Conservation (phyloP, 257 asterid species). For the Oldenlandia corymbosa region DNA sequence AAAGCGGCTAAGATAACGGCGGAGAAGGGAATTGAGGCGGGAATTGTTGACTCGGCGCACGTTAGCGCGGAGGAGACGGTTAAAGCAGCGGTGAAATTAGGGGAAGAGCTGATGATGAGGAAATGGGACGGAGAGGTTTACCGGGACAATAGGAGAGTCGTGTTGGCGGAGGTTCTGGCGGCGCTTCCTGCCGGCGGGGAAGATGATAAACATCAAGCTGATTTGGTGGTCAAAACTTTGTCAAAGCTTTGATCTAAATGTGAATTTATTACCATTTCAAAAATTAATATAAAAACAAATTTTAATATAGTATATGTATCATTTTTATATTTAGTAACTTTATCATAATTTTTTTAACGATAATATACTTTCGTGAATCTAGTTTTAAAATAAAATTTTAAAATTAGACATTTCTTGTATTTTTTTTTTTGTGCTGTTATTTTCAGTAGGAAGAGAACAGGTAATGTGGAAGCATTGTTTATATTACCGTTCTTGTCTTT, state of each 20-base stretch:
- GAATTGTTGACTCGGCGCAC: constrained; percentile 49
- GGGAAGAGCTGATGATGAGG: constrained; percentile 39
- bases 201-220: constrained; percentile 21
- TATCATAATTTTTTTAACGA: too few species aligned
- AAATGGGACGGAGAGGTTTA: constrained; percentile 51
- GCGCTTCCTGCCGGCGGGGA: constrained; percentile 24
- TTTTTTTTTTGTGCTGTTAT: too few species aligned
- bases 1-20: constrained; percentile 39
- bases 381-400: too few species aligned
- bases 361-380: too few species aligned
- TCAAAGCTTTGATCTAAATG: constrained; percentile 15
- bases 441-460: too few species aligned
- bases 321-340: too few species aligned
- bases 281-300: too few species aligned
- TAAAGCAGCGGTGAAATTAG: constrained; percentile 46
- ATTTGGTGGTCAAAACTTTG: constrained; percentile 7
- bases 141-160: constrained; percentile 32
- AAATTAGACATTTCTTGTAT: too few species aligned
- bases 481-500: too few species aligned
- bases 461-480: too few species aligned
- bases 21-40: constrained; percentile 41
- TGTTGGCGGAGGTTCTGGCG: constrained; percentile 31
- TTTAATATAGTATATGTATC: too few species aligned
- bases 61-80: constrained; percentile 43
- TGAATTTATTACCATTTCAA: neutral